A percentile compares a stretch with the other conserved stretches of the same genome.
These are phyloP conservation scores for Zalaria sp. DNA, from an alignment of 2,329 filamentous ascomycete genomes.

Conservation along the genomic window DNA sequence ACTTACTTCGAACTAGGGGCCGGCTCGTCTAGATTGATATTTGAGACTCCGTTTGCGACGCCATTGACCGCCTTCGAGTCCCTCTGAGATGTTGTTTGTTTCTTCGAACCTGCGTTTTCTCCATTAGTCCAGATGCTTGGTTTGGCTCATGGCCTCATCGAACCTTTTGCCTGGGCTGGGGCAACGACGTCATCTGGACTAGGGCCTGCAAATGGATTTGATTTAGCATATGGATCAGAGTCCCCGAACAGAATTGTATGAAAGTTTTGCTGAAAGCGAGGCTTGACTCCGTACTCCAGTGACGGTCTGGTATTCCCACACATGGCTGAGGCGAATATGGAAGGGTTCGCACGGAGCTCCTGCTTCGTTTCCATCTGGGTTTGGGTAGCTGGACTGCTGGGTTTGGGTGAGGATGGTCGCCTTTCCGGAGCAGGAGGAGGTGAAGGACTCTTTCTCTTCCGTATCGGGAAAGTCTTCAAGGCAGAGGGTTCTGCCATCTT, in stretches of 20 bases:
- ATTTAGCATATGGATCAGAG: slow-evolving; percentile 24
- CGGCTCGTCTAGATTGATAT: slow-evolving; percentile 34
- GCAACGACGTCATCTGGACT: slow-evolving; percentile 87
- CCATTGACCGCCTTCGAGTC: slow-evolving; percentile 7
- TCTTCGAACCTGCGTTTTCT: slow-evolving; percentile 10
- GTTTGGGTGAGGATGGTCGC: background rate
- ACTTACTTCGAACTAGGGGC: slow-evolving; percentile 11
- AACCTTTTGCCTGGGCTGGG: slow-evolving; percentile 53
- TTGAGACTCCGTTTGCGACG: slow-evolving; percentile 33
- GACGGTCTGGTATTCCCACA: slow-evolving; percentile 1
- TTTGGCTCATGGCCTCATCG: slow-evolving; percentile 8
- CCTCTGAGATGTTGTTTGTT: slow-evolving; percentile 14
- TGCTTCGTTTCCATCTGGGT: background rate
- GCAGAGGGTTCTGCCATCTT: background rate
- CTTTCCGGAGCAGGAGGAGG: slow-evolving; percentile 3
- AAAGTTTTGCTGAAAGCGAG: slow-evolving; percentile 5
- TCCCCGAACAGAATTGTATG: slow-evolving; percentile 28
- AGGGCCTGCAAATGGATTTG: slow-evolving; percentile 62
- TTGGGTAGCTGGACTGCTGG: background rate
- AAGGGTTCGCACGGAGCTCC: slow-evolving; percentile 4
- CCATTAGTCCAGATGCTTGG: slow-evolving; percentile 1
- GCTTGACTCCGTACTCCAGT: background rate
- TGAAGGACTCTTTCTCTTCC: slow-evolving; percentile 6
- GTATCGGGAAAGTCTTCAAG: slow-evolving; percentile 1
- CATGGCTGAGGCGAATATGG: slow-evolving; percentile 5